Base-by-base conservation (phyloP, 495 filamentous ascomycete genomes). In the Clavariopsis aquatica region DNA sequence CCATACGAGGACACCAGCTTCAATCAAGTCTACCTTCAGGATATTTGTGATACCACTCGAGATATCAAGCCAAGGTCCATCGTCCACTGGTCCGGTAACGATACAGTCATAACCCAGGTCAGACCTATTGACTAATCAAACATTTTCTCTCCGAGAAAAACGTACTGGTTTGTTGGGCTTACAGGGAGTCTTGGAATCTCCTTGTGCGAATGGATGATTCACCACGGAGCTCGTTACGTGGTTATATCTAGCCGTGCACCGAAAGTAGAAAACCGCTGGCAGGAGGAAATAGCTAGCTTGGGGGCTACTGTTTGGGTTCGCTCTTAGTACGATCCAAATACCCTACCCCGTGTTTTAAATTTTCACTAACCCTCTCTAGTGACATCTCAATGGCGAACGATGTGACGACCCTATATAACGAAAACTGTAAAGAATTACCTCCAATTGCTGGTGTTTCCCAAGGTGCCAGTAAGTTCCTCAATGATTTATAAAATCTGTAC, bases 111-210 rank as follows among this genome's bases (percentile, higher is more conserved):
- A n/a, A n/a, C n/a, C n/a, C n/a, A n/a, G n/a, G n/a, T n/a, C n/a
- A n/a, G n/a, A n/a, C n/a, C n/a, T n/a, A n/a, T n/a, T n/a, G n/a
- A n/a, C n/a, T n/a, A n/a, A n/a, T n/a, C n/a, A n/a, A n/a, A n/a
- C n/a, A n/a, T n/a, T n/a, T n/a, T n/a, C n/a, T n/a, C n/a, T n/a
- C n/a, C n/a, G n/a, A n/a, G n/a, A n/a, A 22, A 24, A 1, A 41
- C 60, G 10, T 89, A 89, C 64, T 71, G 81, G 31, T 71, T 89
- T 0, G 72, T 84, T 20, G 86, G 86, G 3, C 65, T 87, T 13
- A 84, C 83, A 0, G 79, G 83, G n/a, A 80, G 81, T 24, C 74
- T 87, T 4, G 86, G 84, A 13, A 77, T 79, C 53, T 86, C 84
- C 13, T 66, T 88, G 1, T 85, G 83, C 65, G 71, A 78, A 3